Conservation (phyloP, 208 protist species). For the Crithidia fasciculata region DNA sequence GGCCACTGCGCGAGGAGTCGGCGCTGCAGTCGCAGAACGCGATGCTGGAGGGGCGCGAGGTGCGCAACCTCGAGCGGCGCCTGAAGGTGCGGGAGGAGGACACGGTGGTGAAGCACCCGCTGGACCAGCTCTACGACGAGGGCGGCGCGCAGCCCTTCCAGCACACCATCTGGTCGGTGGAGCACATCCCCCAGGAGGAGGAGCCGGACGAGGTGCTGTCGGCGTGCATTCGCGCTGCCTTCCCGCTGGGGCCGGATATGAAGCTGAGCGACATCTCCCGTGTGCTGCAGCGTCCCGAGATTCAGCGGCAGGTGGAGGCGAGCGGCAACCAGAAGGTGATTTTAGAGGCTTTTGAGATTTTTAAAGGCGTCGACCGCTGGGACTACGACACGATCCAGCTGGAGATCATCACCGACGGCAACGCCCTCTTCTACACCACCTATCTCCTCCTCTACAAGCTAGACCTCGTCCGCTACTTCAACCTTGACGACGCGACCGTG, state of each 20-base stretch:
- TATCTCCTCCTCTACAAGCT: slow-evolving; percentile 90
- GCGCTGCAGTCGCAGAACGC: slow-evolving; percentile 51
- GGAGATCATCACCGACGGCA: slow-evolving; percentile 86
- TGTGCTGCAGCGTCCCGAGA: slow-evolving; percentile 63
- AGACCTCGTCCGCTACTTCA: slow-evolving; percentile 85
- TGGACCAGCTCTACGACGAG: slow-evolving; percentile 84
- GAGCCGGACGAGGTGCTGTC: slow-evolving; percentile 60
- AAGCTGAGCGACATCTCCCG: slow-evolving; percentile 55
- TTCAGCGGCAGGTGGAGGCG: slow-evolving; percentile 52
- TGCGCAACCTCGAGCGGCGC: slow-evolving; percentile 65
- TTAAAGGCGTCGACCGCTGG: slow-evolving; percentile 88
- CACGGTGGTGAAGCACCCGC: slow-evolving; percentile 61
- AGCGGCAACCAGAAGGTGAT: slow-evolving; percentile 61
- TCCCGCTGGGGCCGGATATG: slow-evolving; percentile 53
- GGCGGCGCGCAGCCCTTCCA: slow-evolving; percentile 88
- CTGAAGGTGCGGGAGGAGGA: slow-evolving; percentile 45
- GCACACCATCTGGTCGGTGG: slow-evolving; percentile 65
- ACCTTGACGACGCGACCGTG: slow-evolving; percentile 80
- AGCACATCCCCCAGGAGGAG: slow-evolving; percentile 79
- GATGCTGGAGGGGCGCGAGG: slow-evolving; percentile 63
- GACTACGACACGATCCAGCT: slow-evolving; percentile 90
- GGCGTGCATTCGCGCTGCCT: slow-evolving; percentile 73
- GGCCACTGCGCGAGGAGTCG: slow-evolving; percentile 72
- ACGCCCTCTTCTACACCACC: slow-evolving; percentile 88
- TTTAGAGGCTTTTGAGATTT: slow-evolving; percentile 76